phyloP scores from a whole-genome alignment of 495 filamentous ascomycete species.

The Pseudoneurospora amorphoporcata region DNA sequence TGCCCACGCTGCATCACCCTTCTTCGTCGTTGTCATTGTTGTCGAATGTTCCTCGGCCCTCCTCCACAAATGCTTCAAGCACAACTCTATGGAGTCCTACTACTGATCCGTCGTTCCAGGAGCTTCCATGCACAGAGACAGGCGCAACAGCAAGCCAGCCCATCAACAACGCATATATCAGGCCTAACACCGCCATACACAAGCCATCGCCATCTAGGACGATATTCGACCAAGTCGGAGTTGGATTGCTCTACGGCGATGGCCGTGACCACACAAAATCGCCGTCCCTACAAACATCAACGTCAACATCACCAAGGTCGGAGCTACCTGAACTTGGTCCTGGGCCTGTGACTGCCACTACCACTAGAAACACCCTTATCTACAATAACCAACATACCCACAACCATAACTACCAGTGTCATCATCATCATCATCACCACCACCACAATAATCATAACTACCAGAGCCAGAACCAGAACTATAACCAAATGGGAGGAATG shows the following conservation, averaged over 20 bases:
- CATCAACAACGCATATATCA: neutral
- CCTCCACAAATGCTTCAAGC: neutral
- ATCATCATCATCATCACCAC: neutral
- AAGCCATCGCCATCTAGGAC: neutral
- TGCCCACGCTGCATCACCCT: neutral
- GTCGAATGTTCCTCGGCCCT: neutral
- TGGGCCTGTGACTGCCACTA: neutral
- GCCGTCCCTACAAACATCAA: neutral
- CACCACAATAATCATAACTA: neutral
- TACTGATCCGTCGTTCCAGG: neutral
- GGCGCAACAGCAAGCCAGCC: neutral
- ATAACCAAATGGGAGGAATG: neutral
- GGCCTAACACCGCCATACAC: neutral
- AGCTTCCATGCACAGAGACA: neutral
- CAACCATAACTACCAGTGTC: neutral
- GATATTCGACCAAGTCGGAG: neutral
- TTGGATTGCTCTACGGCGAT: neutral
- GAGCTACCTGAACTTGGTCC: neutral
- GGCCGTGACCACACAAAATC: neutral
- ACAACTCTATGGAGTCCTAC: neutral
- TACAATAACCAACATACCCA: neutral
- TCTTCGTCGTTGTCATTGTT: neutral
- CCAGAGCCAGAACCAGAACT: too few relatives aligned
- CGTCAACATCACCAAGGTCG: neutral
- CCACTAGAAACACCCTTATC: neutral